phyloP scores from a whole-genome alignment of 179 eudicot species.

The Vitellaria paradoxa region DNA sequence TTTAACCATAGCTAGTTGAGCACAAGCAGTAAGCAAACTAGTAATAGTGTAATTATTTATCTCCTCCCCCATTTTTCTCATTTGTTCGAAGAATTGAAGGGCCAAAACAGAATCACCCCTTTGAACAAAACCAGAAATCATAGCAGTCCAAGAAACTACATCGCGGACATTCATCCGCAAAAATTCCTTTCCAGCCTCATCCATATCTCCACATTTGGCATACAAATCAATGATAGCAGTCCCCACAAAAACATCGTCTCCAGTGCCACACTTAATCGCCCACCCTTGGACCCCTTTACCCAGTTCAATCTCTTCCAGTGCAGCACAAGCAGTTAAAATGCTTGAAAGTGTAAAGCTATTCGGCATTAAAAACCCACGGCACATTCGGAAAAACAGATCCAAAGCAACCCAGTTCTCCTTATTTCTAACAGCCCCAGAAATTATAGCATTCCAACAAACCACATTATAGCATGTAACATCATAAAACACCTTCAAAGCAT shows the following conservation, averaged over 20 bases:
- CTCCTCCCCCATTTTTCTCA: conserved; percentile 51
- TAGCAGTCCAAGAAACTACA: conserved; percentile 85
- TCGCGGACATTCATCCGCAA: conserved; percentile 55
- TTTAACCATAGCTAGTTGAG: conserved; percentile 34
- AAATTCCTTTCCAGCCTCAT: conserved; percentile 60
- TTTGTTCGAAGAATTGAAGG: conserved; percentile 45
- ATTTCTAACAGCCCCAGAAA: conserved; percentile 63
- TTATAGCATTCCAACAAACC: conserved; percentile 84
- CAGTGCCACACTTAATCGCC: conserved; percentile 62
- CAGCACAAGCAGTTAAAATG: conserved; percentile 69
- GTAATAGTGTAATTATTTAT: conserved; percentile 72
- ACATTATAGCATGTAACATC: conserved; percentile 65
- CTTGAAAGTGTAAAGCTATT: conserved; percentile 66
- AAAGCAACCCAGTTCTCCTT: conserved; percentile 49
- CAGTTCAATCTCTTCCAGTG: conserved; percentile 40
- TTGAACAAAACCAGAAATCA: conserved; percentile 69
- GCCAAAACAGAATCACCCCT: conserved; percentile 56
- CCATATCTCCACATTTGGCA: conserved; percentile 64
- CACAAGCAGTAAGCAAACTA: conserved; percentile 71
- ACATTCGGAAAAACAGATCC: conserved; percentile 56
- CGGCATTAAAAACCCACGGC: conserved; percentile 34
- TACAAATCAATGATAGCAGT: conserved; percentile 72
- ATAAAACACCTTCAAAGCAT: conserved; percentile 61
- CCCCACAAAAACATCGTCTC: conserved; percentile 62
- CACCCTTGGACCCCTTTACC: conserved; percentile 78